A percentile compares a stretch with the other conserved stretches of the same genome.
These are phyloP conservation scores for Irpex sp. DNA, from an alignment of 1,284 basidiomycete species.

Conservation along the genomic window DNA sequence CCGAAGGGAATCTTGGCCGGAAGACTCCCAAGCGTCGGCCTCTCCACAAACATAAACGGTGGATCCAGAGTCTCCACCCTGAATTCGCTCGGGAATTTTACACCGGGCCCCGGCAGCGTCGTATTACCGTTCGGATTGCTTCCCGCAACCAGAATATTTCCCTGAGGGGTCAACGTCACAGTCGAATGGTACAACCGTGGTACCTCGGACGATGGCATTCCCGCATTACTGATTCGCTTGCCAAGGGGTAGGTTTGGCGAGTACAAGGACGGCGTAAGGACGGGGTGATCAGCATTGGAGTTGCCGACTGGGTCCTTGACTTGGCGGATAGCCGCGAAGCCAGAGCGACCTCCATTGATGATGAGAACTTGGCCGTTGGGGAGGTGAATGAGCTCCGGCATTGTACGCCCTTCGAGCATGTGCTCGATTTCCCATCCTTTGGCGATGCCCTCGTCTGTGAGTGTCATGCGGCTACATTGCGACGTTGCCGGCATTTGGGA, in stretches of 20 bases:
- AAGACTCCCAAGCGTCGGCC: conserved; percentile 33
- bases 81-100: conserved; percentile 39
- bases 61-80: conserved; percentile 46
- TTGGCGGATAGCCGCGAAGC: conserved; percentile 43
- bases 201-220: conserved; percentile 43
- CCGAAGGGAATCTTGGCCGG: conserved; percentile 39
- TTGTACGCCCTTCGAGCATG: conserved; percentile 33
- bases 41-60: conserved; percentile 36
- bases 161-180: conserved; percentile 36
- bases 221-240: conserved; percentile 40
- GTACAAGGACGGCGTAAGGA: conserved; percentile 47
- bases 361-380: conserved; percentile 52
- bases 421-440: conserved; percentile 25
- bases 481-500: conserved; percentile 39
- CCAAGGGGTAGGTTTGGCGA: conserved; percentile 44
- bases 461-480: conserved; percentile 34
- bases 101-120: conserved; percentile 14
- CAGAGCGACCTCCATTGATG: conserved; percentile 42
- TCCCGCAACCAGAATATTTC: conserved; percentile 45
- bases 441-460: conserved; percentile 21
- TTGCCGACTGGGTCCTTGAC: conserved; percentile 24
- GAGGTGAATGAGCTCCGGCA: conserved; percentile 48
- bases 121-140: conserved; percentile 46
- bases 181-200: conserved; percentile 43
- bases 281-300: conserved; percentile 45